Evolutionary conservation across 257 asterid genomes (phyloP).

Genomic region (Plantago major): DNA sequence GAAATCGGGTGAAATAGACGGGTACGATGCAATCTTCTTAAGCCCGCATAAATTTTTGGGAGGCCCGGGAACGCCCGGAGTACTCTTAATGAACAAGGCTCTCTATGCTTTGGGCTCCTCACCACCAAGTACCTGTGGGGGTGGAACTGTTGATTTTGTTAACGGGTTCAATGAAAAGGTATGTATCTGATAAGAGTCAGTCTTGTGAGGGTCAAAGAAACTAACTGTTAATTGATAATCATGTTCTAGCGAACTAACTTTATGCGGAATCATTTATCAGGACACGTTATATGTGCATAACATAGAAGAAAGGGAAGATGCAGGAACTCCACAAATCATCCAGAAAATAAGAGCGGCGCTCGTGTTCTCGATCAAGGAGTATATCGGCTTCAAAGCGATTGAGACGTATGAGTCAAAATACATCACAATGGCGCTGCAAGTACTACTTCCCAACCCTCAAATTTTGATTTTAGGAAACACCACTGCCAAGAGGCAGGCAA

Average conservation of each 20-base stretch:
- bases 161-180: conserved; percentile 40
- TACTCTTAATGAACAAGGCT: conserved; percentile 43
- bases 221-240: neutral
- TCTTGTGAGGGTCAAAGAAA: neutral
- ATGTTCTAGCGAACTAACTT: neutral
- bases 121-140: conserved; percentile 75
- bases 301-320: conserved; percentile 75
- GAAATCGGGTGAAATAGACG: conserved; percentile 48
- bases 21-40: conserved; percentile 52
- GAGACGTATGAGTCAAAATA: conserved; percentile 30
- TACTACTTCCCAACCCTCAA: conserved; percentile 37
- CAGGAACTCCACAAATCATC: conserved; percentile 65
- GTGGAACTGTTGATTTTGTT: conserved; percentile 64
- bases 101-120: conserved; percentile 46
- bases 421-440: conserved; percentile 36
- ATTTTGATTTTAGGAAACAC: conserved; percentile 47
- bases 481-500: conserved; percentile 40
- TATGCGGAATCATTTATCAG: conserved; percentile 17
- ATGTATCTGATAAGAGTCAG: neutral
- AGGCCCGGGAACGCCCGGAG: conserved; percentile 78
- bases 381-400: conserved; percentile 39
- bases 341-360: conserved; percentile 62
- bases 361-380: conserved; percentile 63
- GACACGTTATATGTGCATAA: conserved; percentile 50
- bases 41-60: conserved; percentile 73